Percentiles rank a stretch among this genome's conserved stretches.
Conservation (phyloP, 2,329 filamentous ascomycete genomes). For the Cladosporium sp. region DNA sequence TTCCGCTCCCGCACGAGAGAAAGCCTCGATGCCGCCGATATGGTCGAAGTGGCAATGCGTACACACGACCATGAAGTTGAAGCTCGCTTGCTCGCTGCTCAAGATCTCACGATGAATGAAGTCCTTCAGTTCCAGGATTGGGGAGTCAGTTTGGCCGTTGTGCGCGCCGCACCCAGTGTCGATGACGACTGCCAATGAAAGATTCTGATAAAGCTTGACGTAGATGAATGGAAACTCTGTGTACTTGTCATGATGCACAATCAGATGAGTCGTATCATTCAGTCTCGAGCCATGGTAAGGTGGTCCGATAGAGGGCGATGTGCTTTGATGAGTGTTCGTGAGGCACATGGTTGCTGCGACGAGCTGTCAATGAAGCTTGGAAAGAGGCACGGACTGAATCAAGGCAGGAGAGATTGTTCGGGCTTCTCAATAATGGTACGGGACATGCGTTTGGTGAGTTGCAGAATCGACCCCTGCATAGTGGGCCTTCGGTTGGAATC, state of each 20-base stretch:
- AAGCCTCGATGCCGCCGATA: conserved; percentile 22
- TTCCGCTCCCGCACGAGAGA: conserved; percentile 1
- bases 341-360: background rate
- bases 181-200: conserved; percentile 14
- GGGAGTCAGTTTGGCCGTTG: background rate
- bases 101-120: conserved; percentile 16
- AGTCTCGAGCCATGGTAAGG: conserved; percentile 4
- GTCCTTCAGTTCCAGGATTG: conserved; percentile 17
- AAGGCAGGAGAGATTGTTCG: background rate
- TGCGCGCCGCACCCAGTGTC: conserved; percentile 23
- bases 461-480: background rate
- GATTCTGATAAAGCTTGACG: conserved; percentile 15
- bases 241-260: conserved; percentile 23
- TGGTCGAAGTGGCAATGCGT: conserved; percentile 25
- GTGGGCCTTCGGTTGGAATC: background rate
- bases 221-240: conserved; percentile 23
- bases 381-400: background rate
- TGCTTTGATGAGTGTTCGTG: background rate
- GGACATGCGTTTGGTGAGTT: too few relatives aligned
- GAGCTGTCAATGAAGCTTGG: too few relatives aligned
- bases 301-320: background rate
- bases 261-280: conserved; percentile 17
- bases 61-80: conserved; percentile 19
- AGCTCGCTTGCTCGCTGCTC: conserved; percentile 6
- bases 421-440: too few relatives aligned